These are phyloP conservation scores for Licmophora abbreviata DNA, from an alignment of 108 stramenopile species.

Conservation along the genomic window DNA sequence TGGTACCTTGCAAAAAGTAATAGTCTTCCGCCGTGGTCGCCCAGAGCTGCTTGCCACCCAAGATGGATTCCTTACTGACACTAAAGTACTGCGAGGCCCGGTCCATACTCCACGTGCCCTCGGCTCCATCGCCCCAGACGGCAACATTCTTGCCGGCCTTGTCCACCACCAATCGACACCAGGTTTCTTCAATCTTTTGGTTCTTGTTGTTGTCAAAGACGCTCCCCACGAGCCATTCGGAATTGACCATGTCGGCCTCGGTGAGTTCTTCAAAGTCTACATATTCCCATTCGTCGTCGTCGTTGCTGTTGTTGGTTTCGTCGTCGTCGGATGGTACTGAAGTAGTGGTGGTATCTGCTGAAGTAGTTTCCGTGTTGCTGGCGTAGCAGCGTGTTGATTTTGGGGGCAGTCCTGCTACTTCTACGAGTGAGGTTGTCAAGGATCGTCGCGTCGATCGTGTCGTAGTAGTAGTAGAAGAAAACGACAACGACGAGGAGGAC, in stretches of 20 bases:
- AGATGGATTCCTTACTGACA: conserved; percentile 47
- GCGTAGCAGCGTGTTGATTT: too few relatives aligned
- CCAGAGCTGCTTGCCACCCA: conserved; percentile 71
- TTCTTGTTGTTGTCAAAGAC: conserved; percentile 35
- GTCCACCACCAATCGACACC: conserved; percentile 52
- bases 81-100: conserved; percentile 65
- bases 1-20: conserved; percentile 72
- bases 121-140: conserved; percentile 58
- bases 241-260: conserved; percentile 66
- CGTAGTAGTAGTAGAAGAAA: too few relatives aligned
- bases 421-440: too few relatives aligned
- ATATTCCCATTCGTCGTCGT: conserved; percentile 73
- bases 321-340: not conserved
- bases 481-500: too few relatives aligned
- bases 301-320: not conserved
- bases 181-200: conserved; percentile 71
- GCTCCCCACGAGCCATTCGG: conserved; percentile 80
- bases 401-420: too few relatives aligned
- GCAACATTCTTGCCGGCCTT: conserved; percentile 63
- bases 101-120: conserved; percentile 75
- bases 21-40: conserved; percentile 72
- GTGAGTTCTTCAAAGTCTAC: conserved; percentile 66
- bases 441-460: too few relatives aligned
- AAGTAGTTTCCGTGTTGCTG: too few relatives aligned
- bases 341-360: too few relatives aligned